A percentile compares a stretch with the other conserved stretches of the same genome.
Conservation (phyloP, 441 rosid species). For the Gossypium davidsonii region DNA sequence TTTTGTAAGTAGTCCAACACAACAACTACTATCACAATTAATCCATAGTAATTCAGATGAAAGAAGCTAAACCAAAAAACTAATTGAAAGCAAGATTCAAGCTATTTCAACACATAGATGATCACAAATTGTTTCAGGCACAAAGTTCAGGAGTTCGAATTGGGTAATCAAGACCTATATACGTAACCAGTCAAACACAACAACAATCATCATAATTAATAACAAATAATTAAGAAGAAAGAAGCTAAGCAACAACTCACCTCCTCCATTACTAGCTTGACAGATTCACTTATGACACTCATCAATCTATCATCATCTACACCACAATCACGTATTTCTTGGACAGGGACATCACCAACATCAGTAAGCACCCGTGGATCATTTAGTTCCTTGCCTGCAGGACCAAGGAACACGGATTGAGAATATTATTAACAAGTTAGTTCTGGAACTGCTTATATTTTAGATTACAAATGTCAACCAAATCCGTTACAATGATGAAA, state of each 20-base stretch:
- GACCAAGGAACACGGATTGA: slow-evolving; percentile 1
- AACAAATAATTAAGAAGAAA: background rate
- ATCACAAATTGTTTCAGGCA: background rate
- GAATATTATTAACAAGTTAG: background rate
- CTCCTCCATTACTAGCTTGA: slow-evolving; percentile 90
- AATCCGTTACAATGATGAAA: background rate
- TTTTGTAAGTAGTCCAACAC: background rate
- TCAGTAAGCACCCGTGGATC: slow-evolving; percentile 90
- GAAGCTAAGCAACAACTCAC: slow-evolving; percentile 28
- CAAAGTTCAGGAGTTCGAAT: background rate
- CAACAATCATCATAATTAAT: background rate
- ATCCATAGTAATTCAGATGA: background rate
- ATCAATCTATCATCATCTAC: slow-evolving; percentile 89
- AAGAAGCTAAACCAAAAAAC: slow-evolving; percentile 5
- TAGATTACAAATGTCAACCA: background rate
- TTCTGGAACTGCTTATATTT: background rate
- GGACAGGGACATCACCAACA: slow-evolving; percentile 94
- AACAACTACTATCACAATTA: background rate
- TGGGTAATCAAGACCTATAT: background rate
- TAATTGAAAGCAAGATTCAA: background rate
- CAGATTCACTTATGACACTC: slow-evolving; percentile 80
- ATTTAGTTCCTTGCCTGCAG: slow-evolving; percentile 71
- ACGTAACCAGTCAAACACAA: background rate
- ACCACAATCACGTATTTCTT: slow-evolving; percentile 94
- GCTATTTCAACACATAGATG: background rate